Base-by-base conservation (phyloP, 208 protist species). In the Leishmania amazonensis region DNA sequence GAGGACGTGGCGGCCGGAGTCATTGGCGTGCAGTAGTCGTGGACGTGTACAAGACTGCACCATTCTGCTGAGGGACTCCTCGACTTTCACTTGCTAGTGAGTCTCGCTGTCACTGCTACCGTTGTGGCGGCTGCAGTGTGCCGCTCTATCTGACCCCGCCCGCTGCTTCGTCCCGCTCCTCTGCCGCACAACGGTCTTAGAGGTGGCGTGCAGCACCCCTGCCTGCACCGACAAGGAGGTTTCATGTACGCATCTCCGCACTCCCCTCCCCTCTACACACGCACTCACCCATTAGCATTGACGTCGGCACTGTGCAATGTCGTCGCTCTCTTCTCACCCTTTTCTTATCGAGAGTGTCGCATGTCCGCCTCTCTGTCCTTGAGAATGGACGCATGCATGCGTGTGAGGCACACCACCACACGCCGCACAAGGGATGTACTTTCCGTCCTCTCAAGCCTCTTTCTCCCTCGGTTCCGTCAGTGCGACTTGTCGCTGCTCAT, bases 401-500 rank as follows among this genome's bases (percentile, higher is more conserved):
- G 40, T 74, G 68, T 53, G 45, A 54, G 4, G 42, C 28, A 9
- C 24, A 28, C 40, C 31, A 15, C 68, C 40, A 74, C 68, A 54
- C 35, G 68, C 31, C 28, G 28, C 42, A 58, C 47, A 58, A 0
- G 38, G 35, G 8, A 40, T 47, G 58, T 62, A 4, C 45, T 62
- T 51, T 79, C 40, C 51, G 57, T 35, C 54, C 28, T 68, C 31
- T 82, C 70, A 28, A 74, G 9, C 9, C 21, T 71, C 40, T 71
- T 67, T 76, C 51, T 85, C 45, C 74, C 40, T 58, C 80, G 45
- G 31, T 17, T 38, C 28, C 9, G 68, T 74, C 28, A 2, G n/a
- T 45, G 31, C 68, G 28, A 49, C 28, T 38, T 28, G 40, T 53
- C 28, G 9, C 45, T n/a, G 9, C n/a, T 28, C 68, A 42, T 21